Evolutionary conservation across 345 rosid species (phyloP), one percentile per base, ranked within the genome.

Genomic region (Dimocarpus longan): DNA sequence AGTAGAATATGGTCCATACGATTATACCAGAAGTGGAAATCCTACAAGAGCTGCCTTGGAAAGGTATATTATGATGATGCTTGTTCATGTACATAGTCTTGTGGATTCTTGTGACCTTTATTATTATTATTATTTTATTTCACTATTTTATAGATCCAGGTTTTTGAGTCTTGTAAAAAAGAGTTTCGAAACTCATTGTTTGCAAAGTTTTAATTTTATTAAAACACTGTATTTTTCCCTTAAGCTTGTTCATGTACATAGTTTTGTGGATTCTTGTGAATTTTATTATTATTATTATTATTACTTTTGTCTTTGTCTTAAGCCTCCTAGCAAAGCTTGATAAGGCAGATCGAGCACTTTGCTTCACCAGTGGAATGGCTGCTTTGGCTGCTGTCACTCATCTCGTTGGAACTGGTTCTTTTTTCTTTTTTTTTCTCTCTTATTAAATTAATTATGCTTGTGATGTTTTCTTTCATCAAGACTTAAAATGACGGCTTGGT

Each of bases 351-450:
- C 90, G 93, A 82, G 95, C 98, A 81, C 89, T 96, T 83, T 93
- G 99, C 91, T 96, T 96, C 81, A 90, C 98, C 46, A 94, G 98
- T 78, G 98, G 98, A 84, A 96, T 96, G 98, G 99, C 98, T 87
- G 99, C 98, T 80, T 90, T 94, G 83, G 80, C 90, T 79, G 88
- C 98, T 70, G 98, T 93, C 71, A 76, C 90, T 11, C 95, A 88
- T 85, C 97, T 94, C 77, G 73, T 96, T 80, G 83, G 80, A 85
- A 74, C 82, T 70, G 98, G 99, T 96, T 77, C 60, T 71, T 73
- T n/a, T 68, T 42, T 5, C 10, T 76, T 21, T 2, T 21, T 19
- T 40, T 21, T 60, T 8, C 37, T 48, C 16, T 60, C 19, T 79
- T 66, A n/a, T 65, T 10, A n/a, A 65, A 46, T 66, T 32, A 46